A percentile compares a stretch with the other conserved stretches of the same genome.
phyloP scores from a whole-genome alignment of 768 basidiomycete genomes.

The Hygrophoropsis aurantiaca region DNA sequence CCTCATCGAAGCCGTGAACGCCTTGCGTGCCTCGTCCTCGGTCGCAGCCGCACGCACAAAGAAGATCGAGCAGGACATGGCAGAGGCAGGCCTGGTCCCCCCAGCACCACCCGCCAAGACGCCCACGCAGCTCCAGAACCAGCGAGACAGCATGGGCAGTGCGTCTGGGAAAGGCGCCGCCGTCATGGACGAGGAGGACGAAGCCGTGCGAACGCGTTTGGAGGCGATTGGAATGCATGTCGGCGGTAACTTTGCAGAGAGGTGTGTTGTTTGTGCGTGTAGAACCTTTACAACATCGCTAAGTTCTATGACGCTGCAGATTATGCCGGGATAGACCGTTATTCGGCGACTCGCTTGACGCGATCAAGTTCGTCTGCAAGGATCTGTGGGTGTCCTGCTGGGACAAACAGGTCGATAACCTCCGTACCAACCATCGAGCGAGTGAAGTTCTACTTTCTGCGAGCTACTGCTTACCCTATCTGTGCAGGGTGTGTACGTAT shows the following conservation, averaged over 20 bases:
- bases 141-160: slow-evolving; percentile 37
- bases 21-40: slow-evolving; percentile 70
- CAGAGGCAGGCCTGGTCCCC: slow-evolving; percentile 72
- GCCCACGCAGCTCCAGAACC: slow-evolving; percentile 15
- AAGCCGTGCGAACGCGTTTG: slow-evolving; percentile 63
- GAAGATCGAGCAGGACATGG: slow-evolving; percentile 76
- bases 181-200: slow-evolving; percentile 66
- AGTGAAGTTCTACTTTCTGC: slow-evolving; percentile 22
- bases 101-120: slow-evolving; percentile 48
- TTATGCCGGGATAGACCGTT: slow-evolving; percentile 73
- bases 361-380: slow-evolving; percentile 94
- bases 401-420: slow-evolving; percentile 94
- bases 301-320: slow-evolving; percentile 37
- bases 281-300: not conserved
- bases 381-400: slow-evolving; percentile 91
- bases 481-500: slow-evolving; percentile 85
- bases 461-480: not conserved
- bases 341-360: slow-evolving; percentile 83
- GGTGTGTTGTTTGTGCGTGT: slow-evolving; percentile 46
- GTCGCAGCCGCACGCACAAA: slow-evolving; percentile 68
- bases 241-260: slow-evolving; percentile 82
- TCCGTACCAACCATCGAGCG: slow-evolving; percentile 92
- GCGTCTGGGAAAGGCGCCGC: slow-evolving; percentile 16
- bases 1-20: slow-evolving; percentile 75
- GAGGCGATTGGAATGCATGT: slow-evolving; percentile 87